phyloP scores from a whole-genome alignment of 176 grass and related monocot species.

The Leersia perrieri region DNA sequence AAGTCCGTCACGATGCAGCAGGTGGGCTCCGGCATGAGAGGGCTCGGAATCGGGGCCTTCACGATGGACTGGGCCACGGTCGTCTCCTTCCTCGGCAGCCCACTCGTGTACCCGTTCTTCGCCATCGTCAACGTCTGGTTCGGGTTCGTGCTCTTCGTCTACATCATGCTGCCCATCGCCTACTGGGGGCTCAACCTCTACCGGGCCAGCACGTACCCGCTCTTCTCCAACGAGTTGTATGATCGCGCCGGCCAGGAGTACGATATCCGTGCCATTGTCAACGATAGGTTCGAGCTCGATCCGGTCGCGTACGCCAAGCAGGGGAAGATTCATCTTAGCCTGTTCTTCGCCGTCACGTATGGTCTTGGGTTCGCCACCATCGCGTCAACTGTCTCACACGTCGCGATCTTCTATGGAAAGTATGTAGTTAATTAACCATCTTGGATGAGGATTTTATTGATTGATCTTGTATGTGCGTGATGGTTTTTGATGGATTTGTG shows the following conservation, averaged over 20 bases:
- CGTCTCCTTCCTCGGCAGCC: slow-evolving; percentile 62
- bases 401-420: slow-evolving; percentile 75
- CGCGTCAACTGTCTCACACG: slow-evolving; percentile 65
- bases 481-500: not conserved
- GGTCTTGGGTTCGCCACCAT: slow-evolving; percentile 89
- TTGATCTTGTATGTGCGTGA: not conserved
- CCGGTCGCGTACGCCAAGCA: slow-evolving; percentile 48
- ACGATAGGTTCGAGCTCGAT: slow-evolving; percentile 73
- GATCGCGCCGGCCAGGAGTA: slow-evolving; percentile 47
- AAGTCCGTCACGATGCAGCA: slow-evolving; percentile 77
- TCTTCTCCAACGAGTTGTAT: slow-evolving; percentile 76
- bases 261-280: slow-evolving; percentile 69
- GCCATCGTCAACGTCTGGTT: slow-evolving; percentile 62
- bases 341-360: slow-evolving; percentile 69
- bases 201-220: slow-evolving; percentile 56
- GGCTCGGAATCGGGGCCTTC: slow-evolving; percentile 69
- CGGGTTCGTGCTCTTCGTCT: slow-evolving; percentile 62
- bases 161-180: slow-evolving; percentile 44
- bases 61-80: slow-evolving; percentile 79
- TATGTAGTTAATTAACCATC: no score
- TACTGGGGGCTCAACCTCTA: slow-evolving; percentile 82
- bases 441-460: no score
- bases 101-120: slow-evolving; percentile 81
- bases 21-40: slow-evolving; percentile 75
- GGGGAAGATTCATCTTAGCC: slow-evolving; percentile 77